phyloP scores from a whole-genome alignment of 345 rosid genomes.

The Eucalyptus dawsonii region DNA sequence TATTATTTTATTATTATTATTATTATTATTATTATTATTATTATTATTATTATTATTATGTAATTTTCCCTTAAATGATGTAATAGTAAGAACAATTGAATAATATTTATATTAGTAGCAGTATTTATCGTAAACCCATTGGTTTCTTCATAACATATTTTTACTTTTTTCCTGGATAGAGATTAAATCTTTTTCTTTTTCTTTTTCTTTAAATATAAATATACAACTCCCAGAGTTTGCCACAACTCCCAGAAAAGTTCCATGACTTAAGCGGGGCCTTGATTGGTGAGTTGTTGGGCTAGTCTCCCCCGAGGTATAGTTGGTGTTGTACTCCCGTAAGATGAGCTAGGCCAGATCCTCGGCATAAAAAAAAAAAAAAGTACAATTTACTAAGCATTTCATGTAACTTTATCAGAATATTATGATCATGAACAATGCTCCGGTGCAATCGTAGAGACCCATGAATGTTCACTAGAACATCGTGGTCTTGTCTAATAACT shows the following conservation, averaged over 20 bases:
- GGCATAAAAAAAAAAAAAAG: no score
- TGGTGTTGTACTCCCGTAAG: fast-evolving
- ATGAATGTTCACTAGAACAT: not conserved
- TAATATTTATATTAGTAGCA: no score
- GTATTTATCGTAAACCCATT: no score
- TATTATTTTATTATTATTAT: no score
- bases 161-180: no score
- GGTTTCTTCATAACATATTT: not conserved
- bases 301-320: fast-evolving
- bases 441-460: not conserved
- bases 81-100: no score
- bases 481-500: not conserved
- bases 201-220: no score
- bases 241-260: fast-evolving
- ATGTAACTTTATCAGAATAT: not conserved
- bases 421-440: not conserved
- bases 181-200: not conserved
- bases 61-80: no score
- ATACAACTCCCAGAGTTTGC: fast-evolving
- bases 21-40: no score
- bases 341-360: fast-evolving
- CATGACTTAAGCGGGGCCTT: fast-evolving
- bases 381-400: not conserved
- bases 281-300: fast-evolving
- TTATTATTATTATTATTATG: no score